These are phyloP conservation scores for Planoprotostelium fungivorum DNA, from an alignment of 78 protist genomes.

Conservation along the genomic window DNA sequence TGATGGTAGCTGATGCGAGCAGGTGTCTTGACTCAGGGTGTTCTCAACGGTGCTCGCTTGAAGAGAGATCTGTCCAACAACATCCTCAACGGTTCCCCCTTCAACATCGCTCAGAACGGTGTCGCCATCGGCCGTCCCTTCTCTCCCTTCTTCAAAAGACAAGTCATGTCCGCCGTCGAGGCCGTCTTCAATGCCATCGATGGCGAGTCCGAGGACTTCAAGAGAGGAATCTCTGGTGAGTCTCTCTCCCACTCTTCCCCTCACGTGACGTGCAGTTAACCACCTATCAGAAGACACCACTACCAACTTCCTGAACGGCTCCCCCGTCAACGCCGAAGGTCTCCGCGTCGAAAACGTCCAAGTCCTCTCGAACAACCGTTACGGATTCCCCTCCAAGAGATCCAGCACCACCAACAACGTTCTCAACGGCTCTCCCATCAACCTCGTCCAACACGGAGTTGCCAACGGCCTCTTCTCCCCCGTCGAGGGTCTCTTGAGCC, in stretches of 20 bases:
- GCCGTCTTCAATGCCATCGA: too few species aligned
- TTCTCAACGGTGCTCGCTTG: background rate
- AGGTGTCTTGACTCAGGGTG: background rate
- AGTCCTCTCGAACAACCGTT: background rate
- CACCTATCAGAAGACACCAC: background rate
- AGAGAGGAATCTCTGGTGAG: too few species aligned
- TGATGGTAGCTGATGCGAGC: too few species aligned
- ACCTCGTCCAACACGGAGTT: background rate
- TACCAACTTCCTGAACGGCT: background rate
- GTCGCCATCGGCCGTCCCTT: background rate
- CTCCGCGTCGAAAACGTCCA: too few species aligned
- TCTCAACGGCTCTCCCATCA: background rate
- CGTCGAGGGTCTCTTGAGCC: too few species aligned
- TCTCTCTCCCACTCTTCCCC: too few species aligned
- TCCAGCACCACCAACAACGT: background rate
- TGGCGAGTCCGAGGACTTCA: too few species aligned
- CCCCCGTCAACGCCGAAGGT: background rate
- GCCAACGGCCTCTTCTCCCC: background rate
- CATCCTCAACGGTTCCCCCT: background rate
- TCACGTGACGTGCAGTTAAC: background rate
- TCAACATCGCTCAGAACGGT: background rate
- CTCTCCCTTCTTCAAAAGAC: too few species aligned
- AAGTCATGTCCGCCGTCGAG: too few species aligned
- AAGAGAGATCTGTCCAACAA: background rate
- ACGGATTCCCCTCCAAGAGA: background rate